Base-by-base conservation (phyloP, 495 filamentous ascomycete species). In the Podospora tetraspora region DNA sequence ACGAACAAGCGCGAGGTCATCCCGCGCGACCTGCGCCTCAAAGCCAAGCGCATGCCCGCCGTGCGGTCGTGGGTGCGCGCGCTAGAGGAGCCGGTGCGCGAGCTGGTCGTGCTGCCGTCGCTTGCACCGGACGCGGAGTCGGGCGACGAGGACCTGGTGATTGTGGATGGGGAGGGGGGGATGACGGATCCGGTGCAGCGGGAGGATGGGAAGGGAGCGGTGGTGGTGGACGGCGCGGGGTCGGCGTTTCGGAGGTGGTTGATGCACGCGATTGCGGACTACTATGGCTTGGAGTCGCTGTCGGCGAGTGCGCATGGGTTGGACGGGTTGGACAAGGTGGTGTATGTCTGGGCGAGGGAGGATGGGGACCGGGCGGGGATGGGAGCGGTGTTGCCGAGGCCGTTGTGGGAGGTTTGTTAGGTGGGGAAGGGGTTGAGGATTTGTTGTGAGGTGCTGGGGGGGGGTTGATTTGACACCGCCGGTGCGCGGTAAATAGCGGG, bases 141-240 rank as follows among this genome's bases (percentile, higher is more conserved):
- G 19, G 59, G 23, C 37, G 23, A 52, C 13, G 82, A 83, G 8
- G 82, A 85, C 66, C 76, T 1, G 75, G 84, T 21, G 79, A 82
- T 22, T 23, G 89, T 90, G 52, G 93, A 96, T 72, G 93, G 96
- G 67, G 94, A 98, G 79, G 90, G 91, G 7, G 83, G 81, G 66
- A 92, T 89, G 89, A 87, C 87, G 72, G 91, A 92, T 69, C 82
- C 86, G 37, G 69, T 66, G 67, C 63, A 57, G 77, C 74, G 0
- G 32, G 77, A 80, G 78, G 72, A 75, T 69, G 69, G 62, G 75
- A 77, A 57, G 81, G 82, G 61, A 78, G 84, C 82, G 73, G 76
- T 82, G 11, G 80, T 84, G 67, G 87, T 85, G 57, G 90, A 89
- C 74, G 83, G 91, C 80, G 82, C n/a, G 16, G 43, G 19, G 43